Evolutionary conservation across 129 eudicot genomes (phyloP), one percentile per base, ranked within the genome.

Genomic region (Flaveria brownii): DNA sequence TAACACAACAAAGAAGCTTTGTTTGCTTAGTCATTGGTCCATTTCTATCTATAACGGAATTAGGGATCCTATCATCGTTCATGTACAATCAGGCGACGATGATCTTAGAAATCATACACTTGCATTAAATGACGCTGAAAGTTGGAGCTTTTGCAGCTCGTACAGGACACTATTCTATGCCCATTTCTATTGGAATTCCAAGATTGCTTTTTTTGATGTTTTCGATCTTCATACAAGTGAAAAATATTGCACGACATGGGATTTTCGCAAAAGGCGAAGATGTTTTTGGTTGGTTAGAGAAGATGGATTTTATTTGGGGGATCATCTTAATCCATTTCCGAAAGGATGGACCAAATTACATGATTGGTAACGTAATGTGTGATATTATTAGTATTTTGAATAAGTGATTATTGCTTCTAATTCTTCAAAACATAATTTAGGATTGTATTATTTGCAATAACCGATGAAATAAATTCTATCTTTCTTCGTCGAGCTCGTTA

Each of bases 221-320:
- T 70, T 70, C 2, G 43, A 70, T 5, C 0, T n/a, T 14, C 1
- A 70, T 3, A 47, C 14, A 41, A 51, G 55, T 49, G 0, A 5
- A 12, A 28, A 18, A 25, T 26, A 70, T 49, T 70, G 74, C 45
- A 17, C 22, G 7, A 25, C 26, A 49, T 9, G 23, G 60, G 14
- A 9, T 0, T n/a, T 47, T 70, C n/a, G 5, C 13, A 49, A 26
- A 47, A 2, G 23, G 0, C 25, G 60, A 49, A 16, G 9, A 43
- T 74, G 78, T 42, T 43, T 65, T 50, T 76, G 80, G 80, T 18
- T 65, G 39, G 80, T 76, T 10, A 76, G 55, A 76, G 55, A 76
- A 30, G 73, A 76, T 51, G 80, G 80, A 0, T 76, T 76, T 41
- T 76, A 76, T 52, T 20, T 76, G 41, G 49, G 23, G 13, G 16